phyloP scores from a whole-genome alignment of 331 rosid genomes.

The Erythrophleum ivorense region DNA sequence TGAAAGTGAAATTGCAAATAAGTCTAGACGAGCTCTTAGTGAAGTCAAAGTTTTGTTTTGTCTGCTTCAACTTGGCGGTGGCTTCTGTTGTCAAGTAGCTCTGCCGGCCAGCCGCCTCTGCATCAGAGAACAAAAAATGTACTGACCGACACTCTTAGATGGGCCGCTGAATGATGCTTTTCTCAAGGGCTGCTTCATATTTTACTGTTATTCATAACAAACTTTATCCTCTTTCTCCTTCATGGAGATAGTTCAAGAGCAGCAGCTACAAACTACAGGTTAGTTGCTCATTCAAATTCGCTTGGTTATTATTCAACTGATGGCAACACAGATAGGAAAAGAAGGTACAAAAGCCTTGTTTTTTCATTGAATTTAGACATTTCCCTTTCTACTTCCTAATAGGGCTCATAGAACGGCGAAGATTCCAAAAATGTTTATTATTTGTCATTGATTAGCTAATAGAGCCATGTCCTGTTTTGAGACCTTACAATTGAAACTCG shows the following conservation, averaged over 20 bases:
- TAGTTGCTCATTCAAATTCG: conserved; percentile 28
- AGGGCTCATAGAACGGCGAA: neutral
- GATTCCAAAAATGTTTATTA: neutral
- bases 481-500: neutral
- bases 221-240: neutral
- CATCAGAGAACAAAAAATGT: neutral
- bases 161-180: conserved; percentile 10
- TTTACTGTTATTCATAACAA: neutral
- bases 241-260: conserved; percentile 55
- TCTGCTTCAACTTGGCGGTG: neutral
- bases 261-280: conserved; percentile 54
- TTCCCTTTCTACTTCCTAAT: neutral
- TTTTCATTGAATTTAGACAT: neutral
- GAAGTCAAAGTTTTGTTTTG: neutral
- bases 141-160: neutral
- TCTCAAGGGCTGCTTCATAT: conserved; percentile 10
- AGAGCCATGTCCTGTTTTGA: neutral
- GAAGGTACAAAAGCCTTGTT: neutral
- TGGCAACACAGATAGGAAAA: neutral
- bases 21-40: neutral
- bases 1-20: too few relatives aligned
- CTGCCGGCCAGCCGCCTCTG: neutral
- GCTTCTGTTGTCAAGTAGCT: neutral
- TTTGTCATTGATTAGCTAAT: neutral
- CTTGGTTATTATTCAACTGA: neutral